phyloP scores from a whole-genome alignment of 208 protist genomes.

The Trypanosoma cruzi region DNA sequence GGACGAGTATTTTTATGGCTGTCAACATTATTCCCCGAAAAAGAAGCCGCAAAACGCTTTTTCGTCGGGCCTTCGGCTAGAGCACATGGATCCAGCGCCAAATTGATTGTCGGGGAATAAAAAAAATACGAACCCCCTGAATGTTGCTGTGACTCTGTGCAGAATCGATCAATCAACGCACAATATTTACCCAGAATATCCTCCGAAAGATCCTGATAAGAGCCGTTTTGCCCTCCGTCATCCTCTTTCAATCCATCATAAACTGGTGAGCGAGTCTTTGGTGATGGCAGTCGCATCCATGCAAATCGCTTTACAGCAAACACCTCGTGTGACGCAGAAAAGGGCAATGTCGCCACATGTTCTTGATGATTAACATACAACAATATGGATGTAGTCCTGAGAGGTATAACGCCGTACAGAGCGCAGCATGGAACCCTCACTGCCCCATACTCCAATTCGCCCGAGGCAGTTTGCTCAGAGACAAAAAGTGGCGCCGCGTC shows the following conservation, averaged over 20 bases:
- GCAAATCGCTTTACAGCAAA: constrained; percentile 50
- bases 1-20: not conserved
- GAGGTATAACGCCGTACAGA: constrained; percentile 70
- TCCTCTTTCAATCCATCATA: not conserved
- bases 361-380: constrained; percentile 60
- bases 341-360: constrained; percentile 34
- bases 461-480: not conserved
- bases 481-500: not conserved
- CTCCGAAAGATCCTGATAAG: constrained; percentile 22
- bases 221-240: constrained; percentile 13
- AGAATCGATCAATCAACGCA: constrained; percentile 54
- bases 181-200: constrained; percentile 56
- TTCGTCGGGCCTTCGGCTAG: constrained; percentile 21
- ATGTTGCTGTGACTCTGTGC: constrained; percentile 31
- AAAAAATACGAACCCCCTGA: constrained; percentile 52
- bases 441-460: constrained; percentile 14
- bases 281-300: constrained; percentile 56
- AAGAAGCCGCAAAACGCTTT: not conserved
- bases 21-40: not conserved
- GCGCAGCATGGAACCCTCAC: constrained; percentile 41
- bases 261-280: not conserved
- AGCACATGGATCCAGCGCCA: constrained; percentile 51
- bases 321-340: constrained; percentile 37
- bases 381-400: constrained; percentile 56
- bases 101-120: constrained; percentile 69